These are phyloP conservation scores for Viola odorata DNA, from an alignment of 345 rosid genomes.

Conservation along the genomic window DNA sequence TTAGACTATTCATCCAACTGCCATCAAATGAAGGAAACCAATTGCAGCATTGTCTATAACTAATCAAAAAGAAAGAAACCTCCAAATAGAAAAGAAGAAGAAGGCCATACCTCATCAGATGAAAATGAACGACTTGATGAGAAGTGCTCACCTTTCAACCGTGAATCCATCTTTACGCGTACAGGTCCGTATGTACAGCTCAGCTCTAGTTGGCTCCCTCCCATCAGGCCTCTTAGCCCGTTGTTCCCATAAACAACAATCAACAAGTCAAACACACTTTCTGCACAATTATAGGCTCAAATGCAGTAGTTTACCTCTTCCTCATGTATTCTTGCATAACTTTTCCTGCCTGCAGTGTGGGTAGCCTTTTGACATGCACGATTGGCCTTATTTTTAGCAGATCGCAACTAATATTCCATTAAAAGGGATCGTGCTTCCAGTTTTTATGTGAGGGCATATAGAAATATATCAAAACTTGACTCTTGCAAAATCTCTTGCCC, in stretches of 20 bases:
- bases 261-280: neutral
- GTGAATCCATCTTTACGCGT: constrained; percentile 30
- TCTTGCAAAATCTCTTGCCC: neutral
- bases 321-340: constrained; percentile 35
- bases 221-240: constrained; percentile 30
- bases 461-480: neutral
- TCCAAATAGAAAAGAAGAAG: too few species aligned
- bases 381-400: constrained; percentile 31
- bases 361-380: constrained; percentile 15
- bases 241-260: constrained; percentile 13
- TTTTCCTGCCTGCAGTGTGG: constrained; percentile 33
- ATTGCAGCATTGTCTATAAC: too few species aligned
- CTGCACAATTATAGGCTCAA: constrained; percentile 3
- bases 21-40: too few species aligned
- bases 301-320: constrained; percentile 30
- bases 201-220: constrained; percentile 32
- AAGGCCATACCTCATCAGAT: too few species aligned
- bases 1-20: too few species aligned
- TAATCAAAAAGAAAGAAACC: too few species aligned
- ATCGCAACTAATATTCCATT: constrained; percentile 20
- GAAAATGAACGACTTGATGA: too few species aligned
- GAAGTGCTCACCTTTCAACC: too few species aligned
- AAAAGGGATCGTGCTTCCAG: neutral
- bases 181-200: constrained; percentile 33
- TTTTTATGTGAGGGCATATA: neutral